Percentiles rank a stretch among this genome's conserved stretches.
phyloP scores from a whole-genome alignment of 2,329 filamentous ascomycete genomes.

The Metarhizium robertsii region DNA sequence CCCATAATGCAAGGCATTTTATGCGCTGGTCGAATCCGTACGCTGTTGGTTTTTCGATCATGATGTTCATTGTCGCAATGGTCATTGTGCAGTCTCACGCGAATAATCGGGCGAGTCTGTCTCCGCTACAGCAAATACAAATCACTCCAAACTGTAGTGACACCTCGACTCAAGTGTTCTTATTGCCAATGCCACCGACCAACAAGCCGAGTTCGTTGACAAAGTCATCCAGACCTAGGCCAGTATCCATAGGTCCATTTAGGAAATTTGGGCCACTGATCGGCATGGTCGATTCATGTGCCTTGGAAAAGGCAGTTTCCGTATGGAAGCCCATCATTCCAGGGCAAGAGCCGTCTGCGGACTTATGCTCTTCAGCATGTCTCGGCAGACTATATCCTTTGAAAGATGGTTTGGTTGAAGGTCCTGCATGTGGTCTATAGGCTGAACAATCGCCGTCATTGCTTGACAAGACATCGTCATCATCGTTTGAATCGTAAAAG shows the following conservation, averaged over 20 bases:
- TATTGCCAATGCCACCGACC: slow-evolving; percentile 34
- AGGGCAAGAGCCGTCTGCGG: slow-evolving; percentile 1
- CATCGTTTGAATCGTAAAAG: slow-evolving; percentile 37
- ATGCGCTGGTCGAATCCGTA: background rate
- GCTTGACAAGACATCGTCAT: slow-evolving; percentile 27
- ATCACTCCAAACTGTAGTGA: background rate
- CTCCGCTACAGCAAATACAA: background rate
- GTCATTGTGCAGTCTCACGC: background rate
- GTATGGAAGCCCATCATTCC: slow-evolving; percentile 11
- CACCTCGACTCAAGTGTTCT: slow-evolving; percentile 11
- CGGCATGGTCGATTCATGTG: slow-evolving; percentile 9
- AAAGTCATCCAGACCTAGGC: slow-evolving; percentile 31
- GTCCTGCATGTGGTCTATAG: slow-evolving; percentile 13
- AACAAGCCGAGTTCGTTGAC: slow-evolving; percentile 42
- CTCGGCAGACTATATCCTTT: slow-evolving; percentile 39
- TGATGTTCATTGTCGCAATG: background rate
- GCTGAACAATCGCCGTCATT: slow-evolving; percentile 26
- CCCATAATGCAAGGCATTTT: background rate
- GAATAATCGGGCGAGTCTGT: background rate
- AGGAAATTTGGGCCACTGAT: slow-evolving; percentile 18
- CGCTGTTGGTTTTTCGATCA: background rate
- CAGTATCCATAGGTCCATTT: slow-evolving; percentile 25
- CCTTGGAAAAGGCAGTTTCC: slow-evolving; percentile 13
- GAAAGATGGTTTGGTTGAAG: slow-evolving; percentile 14
- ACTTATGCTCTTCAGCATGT: slow-evolving; percentile 14